Evolutionary conservation across 495 filamentous ascomycete genomes (phyloP).

Genomic region (Aspergillus sclerotioniger): DNA sequence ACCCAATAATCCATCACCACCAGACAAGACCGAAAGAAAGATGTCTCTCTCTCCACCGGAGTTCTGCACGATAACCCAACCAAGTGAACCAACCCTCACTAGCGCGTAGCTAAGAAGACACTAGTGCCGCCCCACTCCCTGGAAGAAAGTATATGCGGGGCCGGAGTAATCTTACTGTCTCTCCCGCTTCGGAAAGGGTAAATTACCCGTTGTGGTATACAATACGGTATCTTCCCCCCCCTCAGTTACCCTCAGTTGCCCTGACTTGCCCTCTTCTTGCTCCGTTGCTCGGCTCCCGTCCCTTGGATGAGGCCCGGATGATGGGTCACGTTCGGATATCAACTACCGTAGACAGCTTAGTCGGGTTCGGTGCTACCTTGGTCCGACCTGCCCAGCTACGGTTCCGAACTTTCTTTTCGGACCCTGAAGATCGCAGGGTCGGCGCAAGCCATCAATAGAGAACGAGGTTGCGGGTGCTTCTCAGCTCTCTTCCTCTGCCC

Average conservation of each 20-base stretch:
- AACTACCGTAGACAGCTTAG: background rate
- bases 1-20: too few relatives aligned
- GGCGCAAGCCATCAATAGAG: too few relatives aligned
- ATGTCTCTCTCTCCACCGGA: background rate
- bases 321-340: background rate
- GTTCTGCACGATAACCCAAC: background rate
- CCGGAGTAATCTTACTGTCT: background rate
- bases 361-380: background rate
- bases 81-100: background rate
- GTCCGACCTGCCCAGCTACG: background rate
- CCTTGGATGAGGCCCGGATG: too few relatives aligned
- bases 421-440: constrained; percentile 19
- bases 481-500: background rate
- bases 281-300: too few relatives aligned
- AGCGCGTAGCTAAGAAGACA: background rate
- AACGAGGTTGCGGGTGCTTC: too few relatives aligned
- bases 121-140: background rate
- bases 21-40: background rate
- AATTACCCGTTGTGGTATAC: background rate
- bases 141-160: constrained; percentile 4
- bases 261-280: too few relatives aligned
- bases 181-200: too few relatives aligned
- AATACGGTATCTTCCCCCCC: background rate
- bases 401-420: constrained; percentile 15
- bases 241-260: too few relatives aligned